Percentiles rank a stretch among this genome's conserved stretches.
phyloP scores from a whole-genome alignment of 1,284 basidiomycete genomes.

The Pascua sp. region DNA sequence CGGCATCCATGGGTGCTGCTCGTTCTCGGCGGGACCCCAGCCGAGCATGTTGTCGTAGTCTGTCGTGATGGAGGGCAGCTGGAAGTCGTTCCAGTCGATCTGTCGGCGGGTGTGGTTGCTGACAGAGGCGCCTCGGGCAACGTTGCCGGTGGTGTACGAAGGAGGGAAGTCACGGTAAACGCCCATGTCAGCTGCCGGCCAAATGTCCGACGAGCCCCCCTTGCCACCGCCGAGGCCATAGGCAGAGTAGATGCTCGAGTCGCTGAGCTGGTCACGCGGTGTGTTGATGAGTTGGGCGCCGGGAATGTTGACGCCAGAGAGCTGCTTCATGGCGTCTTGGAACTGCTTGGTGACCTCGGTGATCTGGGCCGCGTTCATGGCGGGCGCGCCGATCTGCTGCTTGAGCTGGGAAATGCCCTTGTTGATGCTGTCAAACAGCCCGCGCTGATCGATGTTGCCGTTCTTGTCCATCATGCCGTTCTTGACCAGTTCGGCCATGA shows the following conservation, averaged over 20 bases:
- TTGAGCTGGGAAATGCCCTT: not conserved
- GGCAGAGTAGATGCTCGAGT: not conserved
- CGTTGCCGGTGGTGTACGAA: not conserved
- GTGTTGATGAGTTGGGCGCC: not conserved
- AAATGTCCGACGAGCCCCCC: not conserved
- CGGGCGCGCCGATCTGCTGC: not conserved
- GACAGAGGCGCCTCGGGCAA: not conserved
- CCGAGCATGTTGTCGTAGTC: not conserved
- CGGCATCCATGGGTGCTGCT: slow-evolving; percentile 26
- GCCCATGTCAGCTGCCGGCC: too few species aligned
- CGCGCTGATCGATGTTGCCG: not conserved
- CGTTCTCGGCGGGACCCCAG: slow-evolving; percentile 19
- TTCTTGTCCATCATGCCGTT: not conserved
- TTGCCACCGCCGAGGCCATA: not conserved
- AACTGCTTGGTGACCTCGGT: not conserved
- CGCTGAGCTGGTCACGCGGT: not conserved
- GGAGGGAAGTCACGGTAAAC: too few species aligned
- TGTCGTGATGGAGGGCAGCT: too few species aligned
- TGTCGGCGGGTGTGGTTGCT: not conserved
- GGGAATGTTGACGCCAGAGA: not conserved
- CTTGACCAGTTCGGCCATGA: slow-evolving; percentile 9
- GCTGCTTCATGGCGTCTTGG: not conserved
- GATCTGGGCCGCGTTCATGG: not conserved
- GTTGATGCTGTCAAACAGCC: not conserved
- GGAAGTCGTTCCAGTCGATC: too few species aligned